These are phyloP conservation scores for Oidiodendron maius DNA, from an alignment of 495 filamentous ascomycete species.

Conservation along the genomic window DNA sequence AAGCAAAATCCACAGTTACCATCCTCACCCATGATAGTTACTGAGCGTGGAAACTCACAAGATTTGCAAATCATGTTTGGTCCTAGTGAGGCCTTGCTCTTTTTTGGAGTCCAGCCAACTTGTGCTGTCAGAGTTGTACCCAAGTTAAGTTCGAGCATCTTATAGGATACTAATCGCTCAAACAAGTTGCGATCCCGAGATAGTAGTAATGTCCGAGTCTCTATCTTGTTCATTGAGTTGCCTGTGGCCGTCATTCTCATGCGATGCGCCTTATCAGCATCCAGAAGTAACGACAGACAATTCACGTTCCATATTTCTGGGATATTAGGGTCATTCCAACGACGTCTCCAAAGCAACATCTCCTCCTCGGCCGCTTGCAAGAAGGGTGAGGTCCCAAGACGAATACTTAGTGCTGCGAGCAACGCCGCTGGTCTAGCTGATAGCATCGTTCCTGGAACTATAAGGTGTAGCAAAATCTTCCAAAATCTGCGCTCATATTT, in stretches of 20 bases:
- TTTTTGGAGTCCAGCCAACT: conserved; percentile 37
- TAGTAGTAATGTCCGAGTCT: conserved; percentile 16
- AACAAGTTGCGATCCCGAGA: conserved; percentile 30
- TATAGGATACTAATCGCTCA: conserved; percentile 37
- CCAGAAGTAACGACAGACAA: conserved; percentile 35
- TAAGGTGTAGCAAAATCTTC: conserved; percentile 36
- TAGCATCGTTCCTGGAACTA: conserved; percentile 38
- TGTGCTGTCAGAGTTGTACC: conserved; percentile 27
- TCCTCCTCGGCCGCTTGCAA: conserved; percentile 30
- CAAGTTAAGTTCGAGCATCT: conserved; percentile 39
- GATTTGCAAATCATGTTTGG: conserved; percentile 31
- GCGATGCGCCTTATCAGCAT: conserved; percentile 33
- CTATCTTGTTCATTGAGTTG: conserved; percentile 2
- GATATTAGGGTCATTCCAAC: conserved; percentile 36
- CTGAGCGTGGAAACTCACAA: conserved; percentile 37
- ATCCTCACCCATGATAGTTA: conserved; percentile 34
- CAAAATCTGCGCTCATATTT: conserved; percentile 31
- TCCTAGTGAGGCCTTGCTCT: conserved; percentile 29
- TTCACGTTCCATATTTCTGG: conserved; percentile 40
- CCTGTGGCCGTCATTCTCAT: conserved; percentile 4
- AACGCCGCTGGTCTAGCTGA: conserved; percentile 33
- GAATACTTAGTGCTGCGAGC: conserved; percentile 36
- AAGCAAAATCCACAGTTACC: conserved; percentile 34
- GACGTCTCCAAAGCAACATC: conserved; percentile 29
- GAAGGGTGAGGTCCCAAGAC: conserved; percentile 35